Conservation (phyloP, 2,329 filamentous ascomycete species). For the Alternaria ventricosa region DNA sequence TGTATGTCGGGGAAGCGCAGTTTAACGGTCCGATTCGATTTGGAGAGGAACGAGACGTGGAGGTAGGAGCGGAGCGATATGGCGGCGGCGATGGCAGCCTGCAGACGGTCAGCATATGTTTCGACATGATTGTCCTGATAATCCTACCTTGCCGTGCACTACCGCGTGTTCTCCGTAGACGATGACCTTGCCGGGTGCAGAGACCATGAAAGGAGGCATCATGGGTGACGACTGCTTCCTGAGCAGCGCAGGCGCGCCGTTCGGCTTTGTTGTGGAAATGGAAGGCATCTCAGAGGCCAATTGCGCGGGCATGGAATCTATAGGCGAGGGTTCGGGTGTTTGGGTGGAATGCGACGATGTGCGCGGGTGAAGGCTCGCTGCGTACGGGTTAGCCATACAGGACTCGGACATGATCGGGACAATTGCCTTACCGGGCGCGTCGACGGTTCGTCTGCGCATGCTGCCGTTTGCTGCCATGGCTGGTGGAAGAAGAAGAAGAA, state of each 20-base stretch:
- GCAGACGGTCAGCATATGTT: slow-evolving; percentile 19
- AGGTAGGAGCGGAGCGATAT: slow-evolving; percentile 96
- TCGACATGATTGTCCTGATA: neutral
- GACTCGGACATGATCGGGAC: neutral
- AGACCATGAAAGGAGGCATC: slow-evolving; percentile 95
- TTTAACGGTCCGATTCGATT: slow-evolving; percentile 86
- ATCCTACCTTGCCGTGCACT: slow-evolving; percentile 86
- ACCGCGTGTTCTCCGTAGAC: slow-evolving; percentile 98
- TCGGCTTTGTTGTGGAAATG: slow-evolving; percentile 13
- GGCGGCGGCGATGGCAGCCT: slow-evolving; percentile 91
- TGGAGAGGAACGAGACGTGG: slow-evolving; percentile 91
- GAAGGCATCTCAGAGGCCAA: slow-evolving; percentile 31
- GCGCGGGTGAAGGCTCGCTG: slow-evolving; percentile 31
- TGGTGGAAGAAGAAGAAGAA: neutral
- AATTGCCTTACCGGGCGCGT: slow-evolving; percentile 30
- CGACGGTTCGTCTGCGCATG: slow-evolving; percentile 29
- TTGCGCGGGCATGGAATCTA: slow-evolving; percentile 38
- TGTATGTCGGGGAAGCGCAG: slow-evolving; percentile 91
- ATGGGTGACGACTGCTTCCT: slow-evolving; percentile 61
- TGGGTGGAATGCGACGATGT: slow-evolving; percentile 35
- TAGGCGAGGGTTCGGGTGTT: slow-evolving; percentile 35
- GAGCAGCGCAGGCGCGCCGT: slow-evolving; percentile 26
- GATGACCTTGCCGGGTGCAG: slow-evolving; percentile 96
- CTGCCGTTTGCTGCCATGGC: slow-evolving; percentile 37
- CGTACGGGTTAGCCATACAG: slow-evolving; percentile 18